A percentile compares a stretch with the other conserved stretches of the same genome.
These are phyloP conservation scores for Ustilaginoidea virens DNA, from an alignment of 2,329 filamentous ascomycete species.

Conservation along the genomic window DNA sequence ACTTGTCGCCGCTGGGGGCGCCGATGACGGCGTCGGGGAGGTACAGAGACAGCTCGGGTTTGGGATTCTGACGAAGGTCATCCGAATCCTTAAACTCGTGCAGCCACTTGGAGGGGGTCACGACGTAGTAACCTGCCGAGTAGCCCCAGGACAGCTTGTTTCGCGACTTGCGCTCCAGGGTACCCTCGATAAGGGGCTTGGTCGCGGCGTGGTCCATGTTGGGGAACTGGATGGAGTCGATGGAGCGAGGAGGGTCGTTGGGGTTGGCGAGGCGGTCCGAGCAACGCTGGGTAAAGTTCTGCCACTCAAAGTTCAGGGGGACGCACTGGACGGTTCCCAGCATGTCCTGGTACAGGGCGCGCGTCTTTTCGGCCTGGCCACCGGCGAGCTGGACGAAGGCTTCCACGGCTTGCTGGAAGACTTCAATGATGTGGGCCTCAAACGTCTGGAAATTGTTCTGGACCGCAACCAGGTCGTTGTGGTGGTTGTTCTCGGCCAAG, in stretches of 20 bases:
- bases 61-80: conserved; percentile 51
- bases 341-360: conserved; percentile 73
- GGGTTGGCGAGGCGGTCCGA: conserved; percentile 63
- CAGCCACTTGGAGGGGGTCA: conserved; percentile 75
- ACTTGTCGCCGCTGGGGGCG: conserved; percentile 58
- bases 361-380: conserved; percentile 68
- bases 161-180: conserved; percentile 78
- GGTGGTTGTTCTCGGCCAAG: conserved; percentile 88
- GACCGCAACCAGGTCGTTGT: conserved; percentile 79
- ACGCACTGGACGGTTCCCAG: conserved; percentile 61
- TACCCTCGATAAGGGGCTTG: conserved; percentile 72
- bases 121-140: conserved; percentile 72
- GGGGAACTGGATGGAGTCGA: conserved; percentile 65
- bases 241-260: conserved; percentile 53
- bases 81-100: conserved; percentile 97
- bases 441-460: conserved; percentile 82
- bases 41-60: conserved; percentile 78
- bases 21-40: conserved; percentile 81
- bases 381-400: conserved; percentile 70
- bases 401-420: conserved; percentile 67
- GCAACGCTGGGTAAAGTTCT: conserved; percentile 62
- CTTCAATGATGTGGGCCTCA: conserved; percentile 70
- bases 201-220: conserved; percentile 77
- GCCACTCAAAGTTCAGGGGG: conserved; percentile 81
- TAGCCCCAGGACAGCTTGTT: conserved; percentile 69